Evolutionary conservation across 352 stramenopile genomes (phyloP), one percentile per base, ranked within the genome.

Genomic region (Halophytophthora polymorphica): DNA sequence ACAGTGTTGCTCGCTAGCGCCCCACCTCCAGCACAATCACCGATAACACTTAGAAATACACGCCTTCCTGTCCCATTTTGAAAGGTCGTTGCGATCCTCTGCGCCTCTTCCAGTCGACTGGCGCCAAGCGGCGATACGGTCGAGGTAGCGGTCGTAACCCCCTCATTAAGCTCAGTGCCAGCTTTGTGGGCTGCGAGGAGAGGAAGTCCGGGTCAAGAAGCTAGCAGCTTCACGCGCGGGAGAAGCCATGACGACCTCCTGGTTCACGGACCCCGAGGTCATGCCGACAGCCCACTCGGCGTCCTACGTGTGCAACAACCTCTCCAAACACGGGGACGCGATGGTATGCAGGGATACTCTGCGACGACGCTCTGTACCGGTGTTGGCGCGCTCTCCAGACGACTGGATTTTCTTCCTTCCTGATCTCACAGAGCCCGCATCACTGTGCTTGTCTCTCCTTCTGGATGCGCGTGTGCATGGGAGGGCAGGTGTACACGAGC

Each of bases 291-390:
- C 51, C 47, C 60, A 64, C 44, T 83, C 67, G 18, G 62, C 63
- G 40, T 85, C 68, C 17, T 77, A 79, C 33, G 51, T 86, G 31
- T 81, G 68, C 55, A 77, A 73, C 57, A 79, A 83, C 47, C 55
- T 86, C 31, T 82, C 70, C 18, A 74, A 72, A 34, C 58, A 73
- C 39, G 65, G 57, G 45, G 66, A 83, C 39, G 58, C 58, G 22
- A 44, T 84, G 47, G 73, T 86, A 51, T 44, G 33, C 37, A 36
- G 14, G 4, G 25, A 31, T 8, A 10, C n/a, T n/a, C n/a, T n/a
- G n/a, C n/a, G n/a, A n/a, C n/a, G n/a, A n/a, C n/a, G n/a, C n/a
- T n/a, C n/a, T n/a, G n/a, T n/a, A n/a, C n/a, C n/a, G n/a, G n/a
- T n/a, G n/a, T n/a, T n/a, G n/a, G n/a, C n/a, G n/a, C n/a, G n/a